Conservation (phyloP, 2,329 filamentous ascomycete species). For the Trichoderma cornu-damae region DNA sequence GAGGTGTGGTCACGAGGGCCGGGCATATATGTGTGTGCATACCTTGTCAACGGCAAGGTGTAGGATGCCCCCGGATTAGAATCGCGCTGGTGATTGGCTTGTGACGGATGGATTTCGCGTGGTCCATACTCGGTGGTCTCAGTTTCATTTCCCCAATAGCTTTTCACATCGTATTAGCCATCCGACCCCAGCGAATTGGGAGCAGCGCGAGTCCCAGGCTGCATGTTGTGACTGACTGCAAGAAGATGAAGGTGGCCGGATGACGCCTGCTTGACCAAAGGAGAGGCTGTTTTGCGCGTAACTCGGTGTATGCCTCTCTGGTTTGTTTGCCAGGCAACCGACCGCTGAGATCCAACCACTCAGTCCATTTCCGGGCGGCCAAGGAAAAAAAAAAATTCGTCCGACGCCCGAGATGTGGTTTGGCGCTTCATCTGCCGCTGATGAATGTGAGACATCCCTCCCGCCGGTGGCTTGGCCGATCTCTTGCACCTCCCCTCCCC, state of each 20-base stretch:
- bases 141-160: not conserved
- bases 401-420: not conserved
- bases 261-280: no score
- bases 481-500: not conserved
- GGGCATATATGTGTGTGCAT: slow-evolving; percentile 8
- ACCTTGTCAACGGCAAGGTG: not conserved
- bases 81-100: not conserved
- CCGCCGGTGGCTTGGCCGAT: slow-evolving; percentile 11
- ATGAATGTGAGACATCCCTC: slow-evolving; percentile 13
- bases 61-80: not conserved
- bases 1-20: slow-evolving; percentile 5
- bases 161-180: not conserved
- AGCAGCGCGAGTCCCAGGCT: no score
- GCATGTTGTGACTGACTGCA: no score
- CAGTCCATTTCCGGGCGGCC: not conserved
- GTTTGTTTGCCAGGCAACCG: not conserved
- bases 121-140: not conserved
- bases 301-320: not conserved
- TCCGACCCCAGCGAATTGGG: not conserved
- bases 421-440: not conserved
- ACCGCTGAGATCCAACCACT: not conserved
- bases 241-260: no score
- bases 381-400: no score
- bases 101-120: not conserved
- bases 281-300: no score